These are phyloP conservation scores for Tricholoma sp. DNA, from an alignment of 768 basidiomycete species.

Conservation along the genomic window DNA sequence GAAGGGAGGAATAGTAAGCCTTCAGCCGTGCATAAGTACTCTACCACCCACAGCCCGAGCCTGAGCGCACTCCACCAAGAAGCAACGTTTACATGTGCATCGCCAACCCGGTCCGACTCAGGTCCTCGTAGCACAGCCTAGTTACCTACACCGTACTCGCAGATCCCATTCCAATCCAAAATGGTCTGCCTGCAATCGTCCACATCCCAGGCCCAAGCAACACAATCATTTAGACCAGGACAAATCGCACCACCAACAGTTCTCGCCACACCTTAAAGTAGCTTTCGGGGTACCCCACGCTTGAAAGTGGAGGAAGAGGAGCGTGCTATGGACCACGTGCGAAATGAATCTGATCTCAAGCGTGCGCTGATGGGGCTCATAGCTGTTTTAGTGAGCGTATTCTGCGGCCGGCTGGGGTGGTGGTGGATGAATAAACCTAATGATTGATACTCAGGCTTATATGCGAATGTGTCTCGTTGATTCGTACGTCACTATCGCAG, in stretches of 20 bases:
- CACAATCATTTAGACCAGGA: background rate
- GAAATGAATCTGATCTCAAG: slow-evolving; percentile 17
- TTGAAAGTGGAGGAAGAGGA: background rate
- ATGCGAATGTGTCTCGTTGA: background rate
- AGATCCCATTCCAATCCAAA: background rate
- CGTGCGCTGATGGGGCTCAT: slow-evolving; percentile 17
- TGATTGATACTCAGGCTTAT: background rate
- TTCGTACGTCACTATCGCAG: background rate
- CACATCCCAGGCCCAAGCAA: background rate
- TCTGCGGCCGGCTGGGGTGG: slow-evolving; percentile 9
- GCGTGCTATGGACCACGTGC: slow-evolving; percentile 20
- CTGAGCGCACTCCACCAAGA: no score
- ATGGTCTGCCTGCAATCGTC: background rate
- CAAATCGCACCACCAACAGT: background rate
- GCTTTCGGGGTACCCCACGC: background rate
- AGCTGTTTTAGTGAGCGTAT: slow-evolving; percentile 14
- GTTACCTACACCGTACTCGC: background rate
- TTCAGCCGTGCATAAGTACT: no score
- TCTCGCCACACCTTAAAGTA: slow-evolving; percentile 1
- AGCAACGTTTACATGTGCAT: background rate
- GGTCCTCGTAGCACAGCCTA: background rate
- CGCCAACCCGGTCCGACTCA: background rate
- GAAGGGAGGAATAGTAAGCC: no score
- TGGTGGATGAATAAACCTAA: background rate
- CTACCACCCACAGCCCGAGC: no score